These are phyloP conservation scores for Polytolypa hystricis DNA, from an alignment of 2,329 filamentous ascomycete genomes.

Conservation along the genomic window DNA sequence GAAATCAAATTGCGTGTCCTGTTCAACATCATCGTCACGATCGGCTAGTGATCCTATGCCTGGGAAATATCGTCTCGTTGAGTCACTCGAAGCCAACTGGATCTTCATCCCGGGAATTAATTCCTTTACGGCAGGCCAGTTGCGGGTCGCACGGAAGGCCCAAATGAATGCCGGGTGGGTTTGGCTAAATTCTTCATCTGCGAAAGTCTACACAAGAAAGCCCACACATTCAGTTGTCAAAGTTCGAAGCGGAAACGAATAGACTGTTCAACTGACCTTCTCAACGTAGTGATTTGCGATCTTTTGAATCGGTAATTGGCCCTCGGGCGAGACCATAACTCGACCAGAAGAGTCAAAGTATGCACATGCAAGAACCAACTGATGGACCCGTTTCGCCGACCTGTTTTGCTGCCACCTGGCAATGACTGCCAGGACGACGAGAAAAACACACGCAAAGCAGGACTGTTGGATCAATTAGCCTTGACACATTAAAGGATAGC, in stretches of 20 bases:
- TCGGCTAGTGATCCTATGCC: conserved; percentile 27
- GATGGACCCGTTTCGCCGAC: conserved; percentile 49
- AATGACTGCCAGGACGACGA: conserved; percentile 46
- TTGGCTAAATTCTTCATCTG: conserved; percentile 63
- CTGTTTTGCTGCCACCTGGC: conserved; percentile 43
- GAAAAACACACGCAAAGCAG: conserved; percentile 48
- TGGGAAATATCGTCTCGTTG: conserved; percentile 38
- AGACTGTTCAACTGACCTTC: conserved; percentile 40
- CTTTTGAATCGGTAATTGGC: conserved; percentile 43
- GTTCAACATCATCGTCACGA: conserved; percentile 34
- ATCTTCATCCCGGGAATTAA: conserved; percentile 61
- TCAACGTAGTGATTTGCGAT: conserved; percentile 70
- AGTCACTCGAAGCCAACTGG: conserved; percentile 49
- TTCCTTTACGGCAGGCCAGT: conserved; percentile 60
- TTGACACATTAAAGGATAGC: too few species aligned
- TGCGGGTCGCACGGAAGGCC: conserved; percentile 70
- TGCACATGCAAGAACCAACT: conserved; percentile 41
- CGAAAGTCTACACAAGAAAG: conserved; percentile 35
- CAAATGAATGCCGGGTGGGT: conserved; percentile 74
- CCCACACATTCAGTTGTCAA: background rate
- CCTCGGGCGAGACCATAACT: conserved; percentile 37
- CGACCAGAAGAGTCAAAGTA: conserved; percentile 34
- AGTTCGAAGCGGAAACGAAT: background rate
- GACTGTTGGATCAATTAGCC: too few species aligned
- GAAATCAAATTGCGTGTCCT: conserved; percentile 59